Evolutionary conservation across 495 filamentous ascomycete species (phyloP).

Genomic region (Penicillium simplicissimum): DNA sequence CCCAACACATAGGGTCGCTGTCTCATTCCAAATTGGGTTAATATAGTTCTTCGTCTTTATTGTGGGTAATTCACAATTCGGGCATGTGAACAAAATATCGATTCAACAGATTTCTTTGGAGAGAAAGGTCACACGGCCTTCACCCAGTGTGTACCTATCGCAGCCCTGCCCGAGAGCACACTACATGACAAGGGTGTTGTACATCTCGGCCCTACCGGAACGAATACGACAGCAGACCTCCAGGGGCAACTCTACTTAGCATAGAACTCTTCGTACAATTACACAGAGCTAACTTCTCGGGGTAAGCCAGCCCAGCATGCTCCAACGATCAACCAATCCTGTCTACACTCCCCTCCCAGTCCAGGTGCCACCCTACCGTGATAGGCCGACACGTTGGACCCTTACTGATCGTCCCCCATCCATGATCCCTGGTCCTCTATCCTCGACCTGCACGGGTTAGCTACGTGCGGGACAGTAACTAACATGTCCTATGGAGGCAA

Average conservation of each 20-base stretch:
- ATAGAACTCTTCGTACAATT: too few species aligned
- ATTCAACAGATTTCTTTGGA: too few species aligned
- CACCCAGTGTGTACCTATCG: too few species aligned
- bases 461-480: too few species aligned
- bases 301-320: neutral
- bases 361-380: neutral
- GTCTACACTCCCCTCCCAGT: neutral
- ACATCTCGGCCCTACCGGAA: neutral
- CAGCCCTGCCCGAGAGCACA: too few species aligned
- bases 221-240: neutral
- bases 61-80: too few species aligned
- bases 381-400: slow-evolving; percentile 11
- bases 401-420: slow-evolving; percentile 18
- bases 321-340: neutral
- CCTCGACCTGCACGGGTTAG: too few species aligned
- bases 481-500: too few species aligned
- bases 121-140: too few species aligned
- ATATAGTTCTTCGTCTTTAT: too few species aligned
- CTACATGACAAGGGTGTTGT: neutral
- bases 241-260: neutral
- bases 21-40: neutral
- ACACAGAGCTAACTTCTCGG: neutral
- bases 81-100: too few species aligned
- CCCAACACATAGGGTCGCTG: neutral
- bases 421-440: neutral